Base-by-base conservation (phyloP, 495 filamentous ascomycete species). In the Penicillium tannophilum region DNA sequence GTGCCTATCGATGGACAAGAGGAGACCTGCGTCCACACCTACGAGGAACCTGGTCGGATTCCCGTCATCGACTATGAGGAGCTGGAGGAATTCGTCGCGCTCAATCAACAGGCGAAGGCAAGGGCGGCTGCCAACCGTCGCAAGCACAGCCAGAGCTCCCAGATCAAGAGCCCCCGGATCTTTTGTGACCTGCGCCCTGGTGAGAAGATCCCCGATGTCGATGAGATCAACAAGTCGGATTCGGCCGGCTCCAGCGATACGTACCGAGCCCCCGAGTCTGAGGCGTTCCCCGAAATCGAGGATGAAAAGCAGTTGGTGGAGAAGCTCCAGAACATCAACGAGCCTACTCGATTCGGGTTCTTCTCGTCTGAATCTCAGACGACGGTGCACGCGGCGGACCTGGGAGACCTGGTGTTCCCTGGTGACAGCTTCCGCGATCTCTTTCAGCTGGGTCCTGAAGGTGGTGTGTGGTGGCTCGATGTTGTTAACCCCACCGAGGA, bases 381-480 rank as follows among this genome's bases (percentile, higher is more conserved):
- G 33, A 95, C 92, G 6, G 89, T 98, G 53, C 92, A 97, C 66
- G 91, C 94, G 26, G 82, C 90, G 1, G 90, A 94, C 58, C 79
- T 98, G 61, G 92, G 90, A 23, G 93, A 90, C 59, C 79, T 98
- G 12, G 82, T 98, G 36, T 79, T 94, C 39, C 91, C 93, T 1
- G 93, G 91, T 12, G 93, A 97, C 71, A 88, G 84, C 54, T 89
- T 97, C 66, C 86, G 91, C 12, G 91, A 92, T 41, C 85, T 98
- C 7, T 98, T 98, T 68, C 85, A 88, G 56, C 82, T 93, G 26
- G 87, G 84, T 14, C 88, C 90, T 11, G 82, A 88, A 0, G 76
- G 79, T 41, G 91, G 91, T 65, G 90, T 92, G 17, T 96, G 91
- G 91, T 98, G 94, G 94, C 78, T 98, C 19, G 93, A 98, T 65